Conservation (phyloP, 108 stramenopile genomes). For the Nannochloropsis oceanica region DNA sequence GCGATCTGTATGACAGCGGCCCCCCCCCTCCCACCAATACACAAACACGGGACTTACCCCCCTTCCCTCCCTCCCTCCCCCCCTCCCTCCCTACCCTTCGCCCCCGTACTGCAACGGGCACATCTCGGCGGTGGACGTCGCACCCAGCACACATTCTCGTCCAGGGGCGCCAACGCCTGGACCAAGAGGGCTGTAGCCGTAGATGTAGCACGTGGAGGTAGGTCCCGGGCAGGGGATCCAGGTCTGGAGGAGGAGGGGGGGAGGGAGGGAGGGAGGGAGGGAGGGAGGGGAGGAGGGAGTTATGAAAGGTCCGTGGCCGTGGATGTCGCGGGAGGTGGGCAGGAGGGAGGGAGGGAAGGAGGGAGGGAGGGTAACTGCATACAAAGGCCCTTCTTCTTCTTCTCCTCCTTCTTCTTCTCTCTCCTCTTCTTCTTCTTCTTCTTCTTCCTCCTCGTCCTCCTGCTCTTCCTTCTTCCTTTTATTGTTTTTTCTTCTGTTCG, state of each 20-base stretch:
- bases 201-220: neutral
- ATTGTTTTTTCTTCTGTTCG: too few species aligned
- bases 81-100: conserved; percentile 41
- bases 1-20: neutral
- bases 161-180: too few species aligned
- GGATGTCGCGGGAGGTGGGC: too few species aligned
- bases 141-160: neutral
- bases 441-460: too few species aligned
- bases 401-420: neutral
- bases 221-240: neutral
- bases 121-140: conserved; percentile 30
- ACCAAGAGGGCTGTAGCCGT: neutral
- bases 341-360: neutral
- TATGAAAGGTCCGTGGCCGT: too few species aligned
- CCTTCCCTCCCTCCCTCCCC: too few species aligned
- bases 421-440: too few species aligned
- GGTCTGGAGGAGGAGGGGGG: too few species aligned
- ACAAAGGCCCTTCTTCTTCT: neutral
- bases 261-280: too few species aligned
- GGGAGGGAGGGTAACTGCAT: neutral
- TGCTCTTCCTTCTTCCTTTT: too few species aligned
- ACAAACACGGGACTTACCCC: conserved; percentile 18
- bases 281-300: too few species aligned
- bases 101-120: conserved; percentile 83
- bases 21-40: neutral